Evolutionary conservation across 345 rosid species (phyloP), one percentile per base, ranked within the genome.

Genomic region (Gossypium sturtianum): DNA sequence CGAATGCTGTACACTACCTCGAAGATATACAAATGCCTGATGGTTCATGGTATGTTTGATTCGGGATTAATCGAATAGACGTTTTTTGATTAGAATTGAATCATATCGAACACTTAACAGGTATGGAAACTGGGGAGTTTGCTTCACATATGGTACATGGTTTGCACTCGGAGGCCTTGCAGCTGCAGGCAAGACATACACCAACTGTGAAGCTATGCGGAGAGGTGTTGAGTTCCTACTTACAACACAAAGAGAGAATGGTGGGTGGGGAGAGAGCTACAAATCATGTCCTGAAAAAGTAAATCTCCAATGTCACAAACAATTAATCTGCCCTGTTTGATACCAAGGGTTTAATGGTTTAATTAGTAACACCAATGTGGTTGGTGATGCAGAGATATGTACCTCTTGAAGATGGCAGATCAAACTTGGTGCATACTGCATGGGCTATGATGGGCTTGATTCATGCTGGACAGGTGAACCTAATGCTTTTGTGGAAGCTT

Each of bases 251-350:
- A 83, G 59, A 71, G 87, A 74, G 10, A 79, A 85, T 73, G 93
- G 93, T 58, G 90, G 90, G 5, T 89, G 89, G 90, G 89, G 88
- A 17, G 93, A 87, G 77, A 87, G 87, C 83, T 82, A 78, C 53
- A 79, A 79, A 56, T 88, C 91, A 67, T 89, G 91, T 71, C 88
- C 87, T n/a, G 75, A 82, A 2, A 75, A 78, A 86, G 90, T 85
- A 51, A 15, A 17, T 17, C 45, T 44, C 38, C 17, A 16, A 8
- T 34, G 66, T 15, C 13, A 34, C 0, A 7, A 2, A 51, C 9
- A 13, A 13, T 16, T 16, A 13, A 2, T 51, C 54, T 53, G 60
- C 19, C 49, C 9, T 43, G 51, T 64, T n/a, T 17, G 16, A 43
- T 65, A 16, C 19, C 19, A 41, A 2, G 11, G 12, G 19, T 48